These are phyloP conservation scores for Podaxis pistillaris DNA, from an alignment of 768 basidiomycete species.

Conservation along the genomic window DNA sequence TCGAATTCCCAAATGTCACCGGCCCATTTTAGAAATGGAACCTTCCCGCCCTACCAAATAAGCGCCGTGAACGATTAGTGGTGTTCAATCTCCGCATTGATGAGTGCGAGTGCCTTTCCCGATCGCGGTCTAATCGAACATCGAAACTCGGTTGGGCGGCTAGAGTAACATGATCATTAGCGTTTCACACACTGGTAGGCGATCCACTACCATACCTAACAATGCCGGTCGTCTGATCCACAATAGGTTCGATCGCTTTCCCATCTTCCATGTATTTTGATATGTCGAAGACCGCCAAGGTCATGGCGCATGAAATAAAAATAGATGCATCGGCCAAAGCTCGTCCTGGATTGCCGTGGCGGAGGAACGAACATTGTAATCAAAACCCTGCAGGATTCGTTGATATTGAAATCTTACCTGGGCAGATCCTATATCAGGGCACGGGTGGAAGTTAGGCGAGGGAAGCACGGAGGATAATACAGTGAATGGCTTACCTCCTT, in stretches of 20 bases:
- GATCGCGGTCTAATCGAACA: conserved; percentile 42
- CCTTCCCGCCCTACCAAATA: background rate
- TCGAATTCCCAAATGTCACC: background rate
- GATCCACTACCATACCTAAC: conserved; percentile 34
- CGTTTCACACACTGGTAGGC: background rate
- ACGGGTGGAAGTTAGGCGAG: background rate
- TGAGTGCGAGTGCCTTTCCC: conserved; percentile 34
- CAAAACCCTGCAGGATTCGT: conserved; percentile 10
- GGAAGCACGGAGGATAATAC: background rate
- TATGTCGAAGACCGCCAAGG: conserved; percentile 42
- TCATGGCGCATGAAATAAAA: conserved; percentile 38
- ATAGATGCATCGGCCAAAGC: conserved; percentile 42
- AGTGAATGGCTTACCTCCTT: conserved; percentile 32
- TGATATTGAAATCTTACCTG: conserved; percentile 22
- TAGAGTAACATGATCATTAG: conserved; percentile 14
- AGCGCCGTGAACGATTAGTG: background rate
- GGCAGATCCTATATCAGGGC: conserved; percentile 29
- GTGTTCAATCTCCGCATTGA: conserved; percentile 17
- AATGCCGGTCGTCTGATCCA: conserved; percentile 42
- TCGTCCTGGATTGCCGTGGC: conserved; percentile 24
- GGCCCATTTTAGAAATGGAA: background rate
- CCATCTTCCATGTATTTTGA: conserved; percentile 26
- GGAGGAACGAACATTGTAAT: background rate
- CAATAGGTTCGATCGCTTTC: conserved; percentile 30
- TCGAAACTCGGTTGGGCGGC: conserved; percentile 41